These are phyloP conservation scores for Xerocomus spinulosus DNA, from an alignment of 768 basidiomycete genomes.

Conservation along the genomic window DNA sequence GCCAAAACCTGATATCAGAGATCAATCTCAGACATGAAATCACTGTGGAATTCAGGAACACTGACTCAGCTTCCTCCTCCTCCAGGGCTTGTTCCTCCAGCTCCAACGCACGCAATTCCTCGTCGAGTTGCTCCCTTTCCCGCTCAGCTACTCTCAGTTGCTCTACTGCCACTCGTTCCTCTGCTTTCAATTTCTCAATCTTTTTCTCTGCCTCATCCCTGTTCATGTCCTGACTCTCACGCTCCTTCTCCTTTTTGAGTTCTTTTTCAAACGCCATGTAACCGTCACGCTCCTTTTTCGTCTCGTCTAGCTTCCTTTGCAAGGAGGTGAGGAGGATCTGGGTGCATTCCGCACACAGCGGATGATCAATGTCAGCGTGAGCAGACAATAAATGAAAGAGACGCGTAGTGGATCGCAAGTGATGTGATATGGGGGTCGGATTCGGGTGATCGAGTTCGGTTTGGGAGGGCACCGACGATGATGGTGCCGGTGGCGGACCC, in stretches of 20 bases:
- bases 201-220: constrained; percentile 66
- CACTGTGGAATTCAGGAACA: constrained; percentile 13
- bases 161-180: constrained; percentile 65
- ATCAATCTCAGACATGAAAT: constrained; percentile 1
- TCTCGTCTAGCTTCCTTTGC: constrained; percentile 80
- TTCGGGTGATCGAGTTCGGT: constrained; percentile 52
- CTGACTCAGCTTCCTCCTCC: constrained; percentile 79
- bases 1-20: constrained; percentile 72
- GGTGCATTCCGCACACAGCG: constrained; percentile 93
- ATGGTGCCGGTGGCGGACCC: constrained; percentile 21
- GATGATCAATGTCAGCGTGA: constrained; percentile 82
- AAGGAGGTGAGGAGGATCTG: constrained; percentile 72
- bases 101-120: constrained; percentile 66
- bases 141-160: constrained; percentile 73
- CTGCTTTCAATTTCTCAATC: constrained; percentile 66
- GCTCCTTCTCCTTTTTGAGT: constrained; percentile 74
- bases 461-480: constrained; percentile 30
- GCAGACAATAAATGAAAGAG: constrained; percentile 75
- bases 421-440: constrained; percentile 73
- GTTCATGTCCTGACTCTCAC: constrained; percentile 55
- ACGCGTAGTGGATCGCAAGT: constrained; percentile 67
- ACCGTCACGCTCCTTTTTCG: constrained; percentile 86
- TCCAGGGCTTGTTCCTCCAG: constrained; percentile 75
- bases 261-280: constrained; percentile 93
- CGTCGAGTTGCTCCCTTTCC: constrained; percentile 71